Evolutionary conservation across 1,139 yeast genomes (phyloP), one percentile per base, ranked within the genome.

Genomic region (Debaryomycetaceae sp.): DNA sequence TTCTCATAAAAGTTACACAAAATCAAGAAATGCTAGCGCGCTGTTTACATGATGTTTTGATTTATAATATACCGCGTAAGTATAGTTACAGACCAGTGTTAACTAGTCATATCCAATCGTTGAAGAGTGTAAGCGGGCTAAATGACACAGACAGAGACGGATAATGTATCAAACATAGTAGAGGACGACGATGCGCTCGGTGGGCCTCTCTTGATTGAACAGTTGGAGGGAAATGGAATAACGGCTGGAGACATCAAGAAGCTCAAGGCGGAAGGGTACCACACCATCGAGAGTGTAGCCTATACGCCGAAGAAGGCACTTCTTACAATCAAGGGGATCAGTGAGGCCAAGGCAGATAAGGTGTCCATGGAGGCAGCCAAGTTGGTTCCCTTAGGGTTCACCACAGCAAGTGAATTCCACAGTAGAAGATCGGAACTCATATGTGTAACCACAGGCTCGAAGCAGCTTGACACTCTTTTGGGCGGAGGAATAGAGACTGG

Each of bases 401-500:
- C 97, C 30, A 93, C 99, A 0, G 99, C 99, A 3, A 85, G 96
- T 1, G 98, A 91, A 63, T 90, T 88, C 61, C 97, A 90, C 62
- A 83, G 85, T 56, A 78, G 97, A 55, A 77, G 99, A 55, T 83
- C 95, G 9, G 97, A 90, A 60, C 78, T 93, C 65, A 90, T 93
- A 46, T 87, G 97, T 58, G 73, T 93, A 47, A 89, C 98, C 4
- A 91, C 99, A 0, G 99, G 99, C 0, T 90, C 98, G 5, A 89
- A 90, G 59, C 95, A 90, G 58, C 74, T 93, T 45, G 99, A 93
- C 62, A 90, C 97, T 1, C 73, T 95, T 44, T 72, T 95, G 33
- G 98, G 97, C 8, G 99, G 99, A 42, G 99, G 99, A 30, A 79
- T 93, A 43, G 99, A 93, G 65, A 93, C 99, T 0, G 99, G 99